phyloP scores from a whole-genome alignment of 2,329 filamentous ascomycete genomes.

The Botrytis sinoallii region DNA sequence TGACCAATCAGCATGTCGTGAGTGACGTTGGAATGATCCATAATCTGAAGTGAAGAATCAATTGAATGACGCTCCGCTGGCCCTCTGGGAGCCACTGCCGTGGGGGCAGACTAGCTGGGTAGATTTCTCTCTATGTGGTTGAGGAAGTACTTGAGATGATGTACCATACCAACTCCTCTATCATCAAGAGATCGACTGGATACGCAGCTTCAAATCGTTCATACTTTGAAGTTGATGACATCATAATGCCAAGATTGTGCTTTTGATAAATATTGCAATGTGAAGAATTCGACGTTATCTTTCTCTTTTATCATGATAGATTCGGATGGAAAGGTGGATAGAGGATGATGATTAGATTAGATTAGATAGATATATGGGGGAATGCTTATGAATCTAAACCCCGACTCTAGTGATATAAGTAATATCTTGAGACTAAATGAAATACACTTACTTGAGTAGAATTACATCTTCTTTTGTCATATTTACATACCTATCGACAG shows the following conservation, averaged over 20 bases:
- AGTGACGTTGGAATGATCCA: neutral
- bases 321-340: neutral
- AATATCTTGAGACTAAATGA: neutral
- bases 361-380: neutral
- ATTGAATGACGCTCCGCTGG: no score
- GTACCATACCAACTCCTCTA: neutral
- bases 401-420: neutral
- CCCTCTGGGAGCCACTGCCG: no score
- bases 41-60: neutral
- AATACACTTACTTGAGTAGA: neutral
- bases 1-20: neutral
- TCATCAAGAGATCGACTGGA: neutral
- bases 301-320: neutral
- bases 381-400: neutral
- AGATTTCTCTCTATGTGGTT: neutral
- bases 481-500: no score
- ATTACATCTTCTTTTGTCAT: neutral
- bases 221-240: neutral
- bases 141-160: neutral
- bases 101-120: no score
- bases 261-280: neutral
- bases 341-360: neutral
- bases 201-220: neutral
- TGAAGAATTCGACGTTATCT: neutral
- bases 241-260: neutral